A percentile compares a stretch with the other conserved stretches of the same genome.
Conservation (phyloP, 1,284 basidiomycete species). For the Xerocomus minutiporus region DNA sequence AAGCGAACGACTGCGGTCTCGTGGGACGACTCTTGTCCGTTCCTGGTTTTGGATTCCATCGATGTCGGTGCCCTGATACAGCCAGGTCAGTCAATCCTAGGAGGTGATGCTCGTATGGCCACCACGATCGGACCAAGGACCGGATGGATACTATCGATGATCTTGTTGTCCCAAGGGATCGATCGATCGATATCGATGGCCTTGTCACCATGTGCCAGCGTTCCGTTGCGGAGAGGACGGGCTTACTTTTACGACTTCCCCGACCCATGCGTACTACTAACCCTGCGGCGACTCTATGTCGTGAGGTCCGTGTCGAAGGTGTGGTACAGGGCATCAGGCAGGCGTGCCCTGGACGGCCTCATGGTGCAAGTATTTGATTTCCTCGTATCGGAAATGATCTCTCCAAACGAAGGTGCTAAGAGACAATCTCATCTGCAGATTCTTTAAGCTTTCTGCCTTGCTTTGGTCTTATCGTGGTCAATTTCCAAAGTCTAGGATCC, state of each 20-base stretch:
- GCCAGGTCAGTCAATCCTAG: slow-evolving; percentile 11
- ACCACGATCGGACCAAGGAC: slow-evolving; percentile 4
- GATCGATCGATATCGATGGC: slow-evolving; percentile 1
- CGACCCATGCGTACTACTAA: background rate
- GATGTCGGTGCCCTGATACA: slow-evolving; percentile 6
- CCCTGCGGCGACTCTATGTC: background rate
- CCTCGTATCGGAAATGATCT: background rate
- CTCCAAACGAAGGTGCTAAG: background rate
- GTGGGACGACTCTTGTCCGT: slow-evolving; percentile 3
- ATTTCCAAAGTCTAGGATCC: background rate
- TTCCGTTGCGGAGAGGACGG: background rate
- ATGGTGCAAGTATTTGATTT: background rate
- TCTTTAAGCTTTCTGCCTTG: background rate
- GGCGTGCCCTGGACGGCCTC: background rate
- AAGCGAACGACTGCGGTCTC: slow-evolving; percentile 7
- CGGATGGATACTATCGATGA: background rate
- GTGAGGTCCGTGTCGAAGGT: background rate
- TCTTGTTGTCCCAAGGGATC: slow-evolving; percentile 1
- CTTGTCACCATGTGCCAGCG: background rate
- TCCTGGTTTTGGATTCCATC: slow-evolving; percentile 5
- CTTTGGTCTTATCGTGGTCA: background rate
- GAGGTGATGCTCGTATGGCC: slow-evolving; percentile 6
- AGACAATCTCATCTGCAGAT: background rate
- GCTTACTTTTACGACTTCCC: background rate
- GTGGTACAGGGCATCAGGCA: background rate